Evolutionary conservation across 768 basidiomycete genomes (phyloP).

Genomic region (Tylopilus sp.): DNA sequence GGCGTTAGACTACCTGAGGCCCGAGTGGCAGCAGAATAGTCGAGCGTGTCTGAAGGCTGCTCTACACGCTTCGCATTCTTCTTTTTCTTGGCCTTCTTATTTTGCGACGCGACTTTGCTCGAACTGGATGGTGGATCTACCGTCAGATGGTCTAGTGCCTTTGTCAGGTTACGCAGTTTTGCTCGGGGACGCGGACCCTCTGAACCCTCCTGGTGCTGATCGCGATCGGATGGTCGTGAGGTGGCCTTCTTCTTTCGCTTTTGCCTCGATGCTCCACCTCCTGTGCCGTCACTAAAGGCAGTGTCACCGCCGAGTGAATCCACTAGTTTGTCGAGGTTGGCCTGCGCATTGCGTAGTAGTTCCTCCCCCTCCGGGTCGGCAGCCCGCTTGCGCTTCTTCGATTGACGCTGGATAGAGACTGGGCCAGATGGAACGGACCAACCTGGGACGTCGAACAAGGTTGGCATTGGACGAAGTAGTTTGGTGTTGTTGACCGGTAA

Average conservation of each 20-base stretch:
- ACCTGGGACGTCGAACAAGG: conserved; percentile 65
- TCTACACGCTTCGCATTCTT: conserved; percentile 18
- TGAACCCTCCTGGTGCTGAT: conserved; percentile 3
- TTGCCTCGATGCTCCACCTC: conserved; percentile 17
- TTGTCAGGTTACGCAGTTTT: conserved; percentile 1
- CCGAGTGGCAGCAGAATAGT: conserved; percentile 10
- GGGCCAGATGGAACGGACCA: conserved; percentile 54
- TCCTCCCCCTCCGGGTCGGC: conserved; percentile 34
- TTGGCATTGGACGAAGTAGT: conserved; percentile 16
- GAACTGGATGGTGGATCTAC: conserved; percentile 9
- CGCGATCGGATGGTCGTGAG: conserved; percentile 2
- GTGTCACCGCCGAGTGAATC: conserved; percentile 38
- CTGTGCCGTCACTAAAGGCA: conserved; percentile 19
- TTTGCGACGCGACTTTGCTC: conserved; percentile 1
- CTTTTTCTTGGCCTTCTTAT: conserved; percentile 18
- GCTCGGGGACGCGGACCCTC: background rate
- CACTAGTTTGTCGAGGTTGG: conserved; percentile 62
- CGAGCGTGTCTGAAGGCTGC: conserved; percentile 20
- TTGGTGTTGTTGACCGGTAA: conserved; percentile 2
- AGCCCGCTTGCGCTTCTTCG: conserved; percentile 55
- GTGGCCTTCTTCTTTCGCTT: conserved; percentile 13
- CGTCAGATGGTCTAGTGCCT: conserved; percentile 5
- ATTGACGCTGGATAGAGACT: conserved; percentile 32
- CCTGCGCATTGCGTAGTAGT: conserved; percentile 37
- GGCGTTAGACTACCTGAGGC: conserved; percentile 48